Base-by-base conservation (phyloP, 768 basidiomycete species). In the Mycena vitilis region DNA sequence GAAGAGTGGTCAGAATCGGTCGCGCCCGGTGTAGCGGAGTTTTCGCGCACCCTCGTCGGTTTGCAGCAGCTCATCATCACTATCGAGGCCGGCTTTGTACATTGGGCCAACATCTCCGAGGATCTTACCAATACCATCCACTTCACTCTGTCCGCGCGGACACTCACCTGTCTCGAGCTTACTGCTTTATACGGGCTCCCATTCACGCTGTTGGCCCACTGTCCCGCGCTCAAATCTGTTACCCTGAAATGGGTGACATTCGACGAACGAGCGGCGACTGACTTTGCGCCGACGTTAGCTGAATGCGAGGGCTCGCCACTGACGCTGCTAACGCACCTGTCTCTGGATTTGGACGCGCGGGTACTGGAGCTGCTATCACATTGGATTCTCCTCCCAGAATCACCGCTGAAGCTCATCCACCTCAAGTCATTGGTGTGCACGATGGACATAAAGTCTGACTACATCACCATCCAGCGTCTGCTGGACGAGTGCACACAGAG, bases 141-240 rank as follows among this genome's bases (percentile, higher is more conserved):
- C 40, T 2, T 34, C n/a, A 56, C 48, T 6, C 12, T 60, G 2
- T 20, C 59, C 20, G 18, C 47, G 10, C 57, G 15, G 37, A 69
- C 49, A 11, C 68, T 69, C 25, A 69, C 68, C 18, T 44, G 53
- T 13, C 12, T 69, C 8, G 58, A 69, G 53, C 20, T 69, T 38
- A 56, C 62, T 4, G 68, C 63, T 47, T n/a, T 69, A 13, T 69
- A 69, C 63, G 68, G 68, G 2, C 59, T 69, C 5, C 68, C 68
- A 22, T 61, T 64, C 47, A 60, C 52, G 15, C 51, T 69, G 1
- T 22, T 69, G 2, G 63, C 68, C 23, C 34, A 69, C 40, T 69
- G 68, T 38, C 58, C 63, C 20, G 45, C 52, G 4, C 45, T 69
- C 34, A 53, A 47, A 15, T 40, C 63, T 1, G 45, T 61, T n/a